Conservation (phyloP, 2,329 filamentous ascomycete genomes). For the Aureobasidium vineae region DNA sequence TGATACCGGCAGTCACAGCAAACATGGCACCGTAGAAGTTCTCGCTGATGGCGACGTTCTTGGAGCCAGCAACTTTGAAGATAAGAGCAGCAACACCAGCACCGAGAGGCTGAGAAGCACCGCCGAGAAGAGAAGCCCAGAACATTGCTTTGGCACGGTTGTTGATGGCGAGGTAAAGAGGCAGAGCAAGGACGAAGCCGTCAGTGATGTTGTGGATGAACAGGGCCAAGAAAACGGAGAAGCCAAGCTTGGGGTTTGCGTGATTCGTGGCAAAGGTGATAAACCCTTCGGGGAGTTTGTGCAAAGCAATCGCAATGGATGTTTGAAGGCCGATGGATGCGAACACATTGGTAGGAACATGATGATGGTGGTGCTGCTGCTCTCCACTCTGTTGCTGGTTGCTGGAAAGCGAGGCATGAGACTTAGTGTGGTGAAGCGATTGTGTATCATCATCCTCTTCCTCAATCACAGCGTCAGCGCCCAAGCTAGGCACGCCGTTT, state of each 20-base stretch:
- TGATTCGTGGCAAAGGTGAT: conserved; percentile 98
- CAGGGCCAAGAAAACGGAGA: conserved; percentile 90
- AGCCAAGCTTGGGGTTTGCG: conserved; percentile 81
- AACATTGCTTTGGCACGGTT: conserved; percentile 78
- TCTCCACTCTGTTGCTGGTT: background rate
- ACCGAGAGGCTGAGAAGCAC: conserved; percentile 81
- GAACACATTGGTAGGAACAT: conserved; percentile 92
- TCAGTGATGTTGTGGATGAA: conserved; percentile 99
- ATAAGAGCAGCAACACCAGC: conserved; percentile 80
- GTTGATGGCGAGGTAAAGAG: conserved; percentile 84
- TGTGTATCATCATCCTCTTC: conserved; percentile 21
- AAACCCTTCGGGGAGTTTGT: conserved; percentile 86
- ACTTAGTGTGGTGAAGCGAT: conserved; percentile 5
- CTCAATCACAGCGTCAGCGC: conserved; percentile 21
- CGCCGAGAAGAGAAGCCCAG: conserved; percentile 80
- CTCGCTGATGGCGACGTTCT: conserved; percentile 51
- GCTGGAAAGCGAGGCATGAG: conserved; percentile 27
- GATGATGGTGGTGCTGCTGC: conserved; percentile 66
- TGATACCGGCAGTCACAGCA: conserved; percentile 85
- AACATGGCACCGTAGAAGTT: conserved; percentile 76
- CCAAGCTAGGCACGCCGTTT: background rate
- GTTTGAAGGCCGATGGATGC: conserved; percentile 95
- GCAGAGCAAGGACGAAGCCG: conserved; percentile 90
- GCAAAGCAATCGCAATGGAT: conserved; percentile 87
- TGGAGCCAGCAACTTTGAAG: conserved; percentile 69